A percentile compares a stretch with the other conserved stretches of the same genome.
Conservation (phyloP, 2,329 filamentous ascomycete genomes). For the Tolypocladium tundrense region DNA sequence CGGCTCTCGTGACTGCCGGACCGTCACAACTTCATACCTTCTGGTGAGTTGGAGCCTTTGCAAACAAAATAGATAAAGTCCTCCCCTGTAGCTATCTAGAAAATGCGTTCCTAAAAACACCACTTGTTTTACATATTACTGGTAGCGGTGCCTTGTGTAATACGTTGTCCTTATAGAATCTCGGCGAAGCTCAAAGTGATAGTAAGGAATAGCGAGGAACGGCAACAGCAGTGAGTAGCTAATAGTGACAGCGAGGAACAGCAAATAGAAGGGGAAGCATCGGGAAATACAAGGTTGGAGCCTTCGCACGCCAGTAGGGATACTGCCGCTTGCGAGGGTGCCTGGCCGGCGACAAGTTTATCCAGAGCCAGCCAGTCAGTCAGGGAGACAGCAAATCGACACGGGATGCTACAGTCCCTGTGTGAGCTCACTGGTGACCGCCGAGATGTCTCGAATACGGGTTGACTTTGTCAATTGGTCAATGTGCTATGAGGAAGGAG, state of each 20-base stretch:
- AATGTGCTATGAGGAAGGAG: not conserved
- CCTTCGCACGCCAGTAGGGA: too few species aligned
- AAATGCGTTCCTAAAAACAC: too few species aligned
- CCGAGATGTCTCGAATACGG: not conserved
- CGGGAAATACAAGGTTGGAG: too few species aligned
- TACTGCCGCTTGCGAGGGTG: not conserved
- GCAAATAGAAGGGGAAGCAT: too few species aligned
- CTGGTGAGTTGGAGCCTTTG: too few species aligned
- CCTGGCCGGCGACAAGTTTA: not conserved
- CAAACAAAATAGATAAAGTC: not conserved
- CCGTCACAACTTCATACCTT: not conserved
- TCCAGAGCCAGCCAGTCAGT: not conserved
- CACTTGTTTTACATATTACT: too few species aligned
- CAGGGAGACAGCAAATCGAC: not conserved
- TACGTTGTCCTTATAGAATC: not conserved
- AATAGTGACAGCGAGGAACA: too few species aligned
- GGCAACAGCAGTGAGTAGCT: not conserved
- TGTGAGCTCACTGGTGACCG: not conserved
- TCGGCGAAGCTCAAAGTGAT: not conserved
- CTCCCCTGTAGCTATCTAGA: not conserved
- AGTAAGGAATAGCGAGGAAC: not conserved
- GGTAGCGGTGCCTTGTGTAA: not conserved
- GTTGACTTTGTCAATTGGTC: not conserved
- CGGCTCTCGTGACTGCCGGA: not conserved
- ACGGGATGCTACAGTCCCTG: not conserved